Conservation (phyloP, 1,284 basidiomycete species). For the Fomitopsis schrenkii region DNA sequence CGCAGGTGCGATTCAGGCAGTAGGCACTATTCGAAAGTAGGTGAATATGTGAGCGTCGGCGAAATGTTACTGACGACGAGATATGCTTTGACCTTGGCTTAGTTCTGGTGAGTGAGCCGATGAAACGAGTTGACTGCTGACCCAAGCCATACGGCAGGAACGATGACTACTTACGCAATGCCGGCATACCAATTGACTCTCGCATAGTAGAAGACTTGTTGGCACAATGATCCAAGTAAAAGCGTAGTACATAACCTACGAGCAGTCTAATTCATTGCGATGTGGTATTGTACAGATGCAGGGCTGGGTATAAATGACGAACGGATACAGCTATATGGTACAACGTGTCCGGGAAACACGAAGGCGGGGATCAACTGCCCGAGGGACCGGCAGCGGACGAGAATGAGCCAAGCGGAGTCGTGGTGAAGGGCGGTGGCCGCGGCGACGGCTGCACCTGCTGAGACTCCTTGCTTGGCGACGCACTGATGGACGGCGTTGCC, state of each 20-base stretch:
- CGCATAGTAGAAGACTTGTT: slow-evolving; percentile 53
- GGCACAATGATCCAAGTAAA: slow-evolving; percentile 6
- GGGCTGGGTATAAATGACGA: slow-evolving; percentile 11
- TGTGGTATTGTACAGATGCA: slow-evolving; percentile 16
- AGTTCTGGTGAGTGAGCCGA: slow-evolving; percentile 41
- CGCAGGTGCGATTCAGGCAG: slow-evolving; percentile 81
- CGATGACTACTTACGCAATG: slow-evolving; percentile 67
- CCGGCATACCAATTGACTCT: slow-evolving; percentile 56
- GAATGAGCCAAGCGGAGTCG: slow-evolving; percentile 19
- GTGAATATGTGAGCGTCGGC: not conserved
- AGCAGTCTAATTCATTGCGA: slow-evolving; percentile 1
- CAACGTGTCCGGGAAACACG: not conserved
- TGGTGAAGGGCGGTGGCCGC: slow-evolving; percentile 25
- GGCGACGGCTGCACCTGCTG: slow-evolving; percentile 25
- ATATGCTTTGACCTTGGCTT: not conserved
- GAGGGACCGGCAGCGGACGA: slow-evolving; percentile 1
- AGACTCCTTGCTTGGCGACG: slow-evolving; percentile 37
- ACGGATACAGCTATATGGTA: slow-evolving; percentile 10
- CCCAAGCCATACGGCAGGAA: slow-evolving; percentile 48
- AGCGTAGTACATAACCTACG: not conserved
- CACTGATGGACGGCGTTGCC: slow-evolving; percentile 29
- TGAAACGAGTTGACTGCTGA: not conserved
- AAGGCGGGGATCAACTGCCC: not conserved
- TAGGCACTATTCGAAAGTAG: slow-evolving; percentile 85
- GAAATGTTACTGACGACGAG: not conserved